phyloP scores from a whole-genome alignment of 331 rosid species.

The Quercus phellos region DNA sequence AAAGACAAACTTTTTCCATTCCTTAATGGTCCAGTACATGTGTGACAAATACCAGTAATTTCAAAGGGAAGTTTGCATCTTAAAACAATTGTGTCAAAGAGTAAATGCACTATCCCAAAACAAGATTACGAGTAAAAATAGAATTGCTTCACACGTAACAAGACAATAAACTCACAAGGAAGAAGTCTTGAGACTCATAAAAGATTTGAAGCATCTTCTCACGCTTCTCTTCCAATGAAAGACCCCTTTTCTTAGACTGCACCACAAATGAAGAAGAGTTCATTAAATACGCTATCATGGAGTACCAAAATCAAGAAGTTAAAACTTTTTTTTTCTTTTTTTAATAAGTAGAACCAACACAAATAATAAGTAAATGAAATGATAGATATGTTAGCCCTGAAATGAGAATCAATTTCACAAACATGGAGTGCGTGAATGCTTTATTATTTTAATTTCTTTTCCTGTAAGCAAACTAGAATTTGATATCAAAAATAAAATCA shows the following conservation, averaged over 20 bases:
- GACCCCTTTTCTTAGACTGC: constrained; percentile 94
- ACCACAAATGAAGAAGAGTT: not conserved
- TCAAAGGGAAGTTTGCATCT: not conserved
- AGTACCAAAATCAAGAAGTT: not conserved
- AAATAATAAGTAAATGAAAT: not conserved
- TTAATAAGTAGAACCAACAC: not conserved
- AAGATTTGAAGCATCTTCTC: constrained; percentile 96
- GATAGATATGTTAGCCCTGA: not conserved
- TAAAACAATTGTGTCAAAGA: not conserved
- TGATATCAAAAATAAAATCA: not conserved
- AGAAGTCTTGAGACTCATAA: constrained; percentile 85
- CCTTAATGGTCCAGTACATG: not conserved
- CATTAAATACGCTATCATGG: not conserved
- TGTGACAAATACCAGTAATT: too few species aligned
- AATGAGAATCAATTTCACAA: not conserved
- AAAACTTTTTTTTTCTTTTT: not conserved
- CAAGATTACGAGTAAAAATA: not conserved
- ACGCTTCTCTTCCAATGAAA: constrained; percentile 95
- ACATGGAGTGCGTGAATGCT: not conserved
- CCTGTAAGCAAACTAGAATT: not conserved
- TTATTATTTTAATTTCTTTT: not conserved
- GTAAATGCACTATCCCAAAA: not conserved
- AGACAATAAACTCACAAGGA: constrained; percentile 45
- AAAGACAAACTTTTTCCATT: not conserved
- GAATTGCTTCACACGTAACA: not conserved